phyloP scores from a whole-genome alignment of 805 yeast species.

The Ascoidea rubescens region DNA sequence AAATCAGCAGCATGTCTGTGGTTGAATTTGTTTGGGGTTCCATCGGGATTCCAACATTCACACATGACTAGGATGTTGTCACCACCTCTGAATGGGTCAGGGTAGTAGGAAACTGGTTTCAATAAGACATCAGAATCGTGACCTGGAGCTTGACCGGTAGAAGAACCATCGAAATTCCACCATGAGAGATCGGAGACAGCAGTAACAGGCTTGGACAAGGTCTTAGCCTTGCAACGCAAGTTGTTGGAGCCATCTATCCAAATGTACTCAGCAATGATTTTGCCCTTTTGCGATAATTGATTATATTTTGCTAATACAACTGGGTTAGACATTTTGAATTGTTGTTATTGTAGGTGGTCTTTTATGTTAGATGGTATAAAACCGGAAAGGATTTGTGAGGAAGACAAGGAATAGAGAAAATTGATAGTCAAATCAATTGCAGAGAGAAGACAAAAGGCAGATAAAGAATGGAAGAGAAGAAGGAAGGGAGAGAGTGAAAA shows the following conservation, averaged over 20 bases:
- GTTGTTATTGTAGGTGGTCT: not conserved
- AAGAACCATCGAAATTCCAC: slow-evolving; percentile 99
- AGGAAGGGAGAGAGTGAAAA: not conserved
- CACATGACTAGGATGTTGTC: slow-evolving; percentile 90
- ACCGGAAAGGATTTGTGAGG: not conserved
- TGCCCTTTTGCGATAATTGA: slow-evolving; percentile 74
- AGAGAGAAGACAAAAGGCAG: too few relatives aligned
- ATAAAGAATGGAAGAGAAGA: not conserved
- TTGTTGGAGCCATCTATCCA: slow-evolving; percentile 94
- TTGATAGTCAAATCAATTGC: too few relatives aligned
- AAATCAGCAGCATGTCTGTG: slow-evolving; percentile 96
- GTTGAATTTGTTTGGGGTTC: slow-evolving; percentile 97
- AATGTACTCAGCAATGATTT: slow-evolving; percentile 87
- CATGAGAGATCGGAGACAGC: slow-evolving; percentile 84
- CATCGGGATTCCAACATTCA: slow-evolving; percentile 97
- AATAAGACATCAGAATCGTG: slow-evolving; percentile 89
- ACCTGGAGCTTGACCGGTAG: slow-evolving; percentile 98
- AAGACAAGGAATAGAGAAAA: not conserved
- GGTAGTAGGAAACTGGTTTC: slow-evolving; percentile 90
- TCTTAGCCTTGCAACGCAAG: slow-evolving; percentile 89
- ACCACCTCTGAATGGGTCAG: slow-evolving; percentile 97
- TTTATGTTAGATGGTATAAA: not conserved
- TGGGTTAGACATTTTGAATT: slow-evolving; percentile 32
- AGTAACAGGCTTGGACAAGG: slow-evolving; percentile 53
- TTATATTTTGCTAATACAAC: slow-evolving; percentile 72